phyloP scores from a whole-genome alignment of 1,284 basidiomycete species.

The Prillingera fragicola region DNA sequence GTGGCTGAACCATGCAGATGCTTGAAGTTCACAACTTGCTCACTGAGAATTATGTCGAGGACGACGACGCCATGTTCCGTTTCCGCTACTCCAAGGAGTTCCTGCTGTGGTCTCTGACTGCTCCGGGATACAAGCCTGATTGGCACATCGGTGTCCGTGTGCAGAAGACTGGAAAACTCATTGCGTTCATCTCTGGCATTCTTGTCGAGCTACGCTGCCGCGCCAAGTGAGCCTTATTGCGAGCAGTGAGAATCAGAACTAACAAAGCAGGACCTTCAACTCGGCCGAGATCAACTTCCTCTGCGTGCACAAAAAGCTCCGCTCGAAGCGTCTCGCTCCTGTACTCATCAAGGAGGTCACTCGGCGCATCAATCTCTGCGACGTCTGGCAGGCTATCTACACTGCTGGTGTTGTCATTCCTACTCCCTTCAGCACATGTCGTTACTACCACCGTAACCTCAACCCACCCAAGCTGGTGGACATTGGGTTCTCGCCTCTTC shows the following conservation, averaged over 20 bases:
- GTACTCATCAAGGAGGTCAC: constrained; percentile 99
- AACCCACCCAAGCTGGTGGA: constrained; percentile 91
- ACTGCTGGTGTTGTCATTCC: constrained; percentile 87
- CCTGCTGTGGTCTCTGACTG: constrained; percentile 87
- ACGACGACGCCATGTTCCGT: constrained; percentile 89
- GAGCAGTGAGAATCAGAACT: not conserved
- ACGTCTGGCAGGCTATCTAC: constrained; percentile 96
- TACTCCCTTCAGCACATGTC: constrained; percentile 78
- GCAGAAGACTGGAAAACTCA: constrained; percentile 78
- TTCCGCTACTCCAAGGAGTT: constrained; percentile 97
- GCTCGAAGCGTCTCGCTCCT: constrained; percentile 90
- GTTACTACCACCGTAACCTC: constrained; percentile 89
- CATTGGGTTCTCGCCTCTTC: constrained; percentile 81
- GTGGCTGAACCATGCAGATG: constrained; percentile 52
- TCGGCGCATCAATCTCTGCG: constrained; percentile 78
- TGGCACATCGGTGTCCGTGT: constrained; percentile 98
- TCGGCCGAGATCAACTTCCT: constrained; percentile 95
- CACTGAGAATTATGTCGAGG: constrained; percentile 93
- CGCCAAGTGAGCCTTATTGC: constrained; percentile 57
- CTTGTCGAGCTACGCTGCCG: constrained; percentile 77
- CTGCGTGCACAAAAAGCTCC: constrained; percentile 95
- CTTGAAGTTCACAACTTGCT: constrained; percentile 90
- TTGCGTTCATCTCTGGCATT: constrained; percentile 98
- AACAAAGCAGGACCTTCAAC: constrained; percentile 56
- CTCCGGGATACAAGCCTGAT: constrained; percentile 85